Conservation (phyloP, 306 rosid species). For the Prunus kanzakura region DNA sequence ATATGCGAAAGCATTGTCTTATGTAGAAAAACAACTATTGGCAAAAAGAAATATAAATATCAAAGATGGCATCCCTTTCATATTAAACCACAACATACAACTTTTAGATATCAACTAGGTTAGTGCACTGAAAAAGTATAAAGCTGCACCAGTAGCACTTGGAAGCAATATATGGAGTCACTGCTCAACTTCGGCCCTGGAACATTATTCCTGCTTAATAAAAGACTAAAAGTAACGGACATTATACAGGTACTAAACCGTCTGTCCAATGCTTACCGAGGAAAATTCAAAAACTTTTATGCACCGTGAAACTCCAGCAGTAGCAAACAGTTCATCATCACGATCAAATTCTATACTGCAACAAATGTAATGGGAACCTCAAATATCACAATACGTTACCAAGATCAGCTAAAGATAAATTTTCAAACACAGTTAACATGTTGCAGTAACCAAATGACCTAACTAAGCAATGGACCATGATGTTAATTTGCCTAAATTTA, state of each 20-base stretch:
- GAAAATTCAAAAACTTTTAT: conserved; percentile 91
- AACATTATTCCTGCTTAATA: background rate
- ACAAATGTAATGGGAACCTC: conserved; percentile 9
- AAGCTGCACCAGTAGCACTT: background rate
- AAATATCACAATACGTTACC: background rate
- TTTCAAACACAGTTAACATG: background rate
- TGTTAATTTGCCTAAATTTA: background rate
- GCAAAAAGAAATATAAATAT: background rate
- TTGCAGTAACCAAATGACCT: background rate
- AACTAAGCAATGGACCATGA: background rate
- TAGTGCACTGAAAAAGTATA: background rate
- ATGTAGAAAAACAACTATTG: background rate
- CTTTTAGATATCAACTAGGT: background rate
- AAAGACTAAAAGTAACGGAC: background rate
- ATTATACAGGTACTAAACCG: background rate
- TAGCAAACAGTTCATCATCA: conserved; percentile 84
- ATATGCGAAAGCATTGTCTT: background rate
- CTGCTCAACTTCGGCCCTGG: background rate
- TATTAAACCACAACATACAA: background rate
- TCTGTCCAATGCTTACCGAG: conserved; percentile 41
- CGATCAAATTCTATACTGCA: conserved; percentile 95
- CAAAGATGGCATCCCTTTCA: background rate
- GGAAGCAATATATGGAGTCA: background rate
- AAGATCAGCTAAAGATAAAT: background rate
- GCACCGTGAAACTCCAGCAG: conserved; percentile 93